phyloP scores from a whole-genome alignment of 148 eudicot genomes.

The Vaccinium macrocarpon region DNA sequence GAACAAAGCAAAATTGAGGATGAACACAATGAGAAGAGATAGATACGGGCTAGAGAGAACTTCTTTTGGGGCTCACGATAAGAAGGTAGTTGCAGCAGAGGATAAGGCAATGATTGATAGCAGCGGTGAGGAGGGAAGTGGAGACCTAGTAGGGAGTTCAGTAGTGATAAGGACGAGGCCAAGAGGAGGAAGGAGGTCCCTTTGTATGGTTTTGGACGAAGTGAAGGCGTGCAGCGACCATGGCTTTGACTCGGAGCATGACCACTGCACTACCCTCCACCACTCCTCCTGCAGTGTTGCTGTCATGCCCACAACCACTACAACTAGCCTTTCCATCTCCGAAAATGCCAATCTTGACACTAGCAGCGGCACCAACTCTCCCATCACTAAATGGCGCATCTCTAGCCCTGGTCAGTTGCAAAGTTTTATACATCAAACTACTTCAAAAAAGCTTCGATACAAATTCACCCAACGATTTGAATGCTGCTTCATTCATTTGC shows the following conservation, averaged over 20 bases:
- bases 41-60: constrained; percentile 3
- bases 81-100: neutral
- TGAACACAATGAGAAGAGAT: neutral
- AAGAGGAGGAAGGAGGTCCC: constrained; percentile 22
- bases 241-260: constrained; percentile 27
- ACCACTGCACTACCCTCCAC: neutral
- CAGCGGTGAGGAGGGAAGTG: constrained; percentile 3
- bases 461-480: neutral
- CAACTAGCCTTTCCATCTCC: neutral
- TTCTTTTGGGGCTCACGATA: neutral
- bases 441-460: neutral
- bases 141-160: constrained; percentile 2
- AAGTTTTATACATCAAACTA: neutral
- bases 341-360: constrained; percentile 10
- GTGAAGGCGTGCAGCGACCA: constrained; percentile 33
- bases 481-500: neutral
- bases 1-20: constrained; percentile 2
- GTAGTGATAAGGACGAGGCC: constrained; percentile 17
- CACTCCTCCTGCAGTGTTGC: neutral
- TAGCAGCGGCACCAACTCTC: constrained; percentile 20
- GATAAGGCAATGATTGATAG: neutral
- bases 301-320: neutral
- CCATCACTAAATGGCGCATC: constrained; percentile 22
- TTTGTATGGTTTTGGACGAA: constrained; percentile 30
- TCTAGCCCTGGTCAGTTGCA: constrained; percentile 27